phyloP scores from a whole-genome alignment of 1,284 basidiomycete genomes.

The Mycocalia duriaeana region DNA sequence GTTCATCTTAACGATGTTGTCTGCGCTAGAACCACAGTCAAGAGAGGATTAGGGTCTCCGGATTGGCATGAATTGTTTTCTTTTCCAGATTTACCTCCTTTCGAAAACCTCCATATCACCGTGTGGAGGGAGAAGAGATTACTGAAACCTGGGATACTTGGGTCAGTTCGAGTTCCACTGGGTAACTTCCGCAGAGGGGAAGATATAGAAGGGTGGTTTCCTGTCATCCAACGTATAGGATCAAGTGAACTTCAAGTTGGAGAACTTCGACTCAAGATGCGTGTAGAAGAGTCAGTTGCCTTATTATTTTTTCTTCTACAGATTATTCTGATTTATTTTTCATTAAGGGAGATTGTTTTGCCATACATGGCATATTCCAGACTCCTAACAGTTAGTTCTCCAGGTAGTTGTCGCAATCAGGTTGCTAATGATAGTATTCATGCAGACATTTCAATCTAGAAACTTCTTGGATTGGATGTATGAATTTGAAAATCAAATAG shows the following conservation, averaged over 20 bases:
- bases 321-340: slow-evolving; percentile 2
- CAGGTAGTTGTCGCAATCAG: neutral
- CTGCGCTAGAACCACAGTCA: slow-evolving; percentile 67
- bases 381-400: slow-evolving; percentile 22
- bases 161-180: slow-evolving; percentile 60
- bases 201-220: slow-evolving; percentile 76
- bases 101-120: slow-evolving; percentile 58
- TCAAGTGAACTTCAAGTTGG: slow-evolving; percentile 59
- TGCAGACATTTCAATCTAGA: slow-evolving; percentile 53
- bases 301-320: slow-evolving; percentile 16
- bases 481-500: slow-evolving; percentile 63
- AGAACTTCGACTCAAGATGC: slow-evolving; percentile 66
- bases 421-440: neutral
- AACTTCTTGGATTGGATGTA: slow-evolving; percentile 72
- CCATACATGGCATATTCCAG: slow-evolving; percentile 54
- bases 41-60: slow-evolving; percentile 57
- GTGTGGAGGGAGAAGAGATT: slow-evolving; percentile 65
- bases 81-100: slow-evolving; percentile 70
- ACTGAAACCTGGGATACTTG: slow-evolving; percentile 50
- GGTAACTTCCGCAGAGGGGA: slow-evolving; percentile 70
- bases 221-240: slow-evolving; percentile 52
- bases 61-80: slow-evolving; percentile 77
- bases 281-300: slow-evolving; percentile 76
- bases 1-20: slow-evolving; percentile 58
- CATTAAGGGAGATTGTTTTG: slow-evolving; percentile 65